Percentiles rank a stretch among this genome's conserved stretches.
phyloP scores from a whole-genome alignment of 2,329 filamentous ascomycete species.

The Diaporthe ilicicola region DNA sequence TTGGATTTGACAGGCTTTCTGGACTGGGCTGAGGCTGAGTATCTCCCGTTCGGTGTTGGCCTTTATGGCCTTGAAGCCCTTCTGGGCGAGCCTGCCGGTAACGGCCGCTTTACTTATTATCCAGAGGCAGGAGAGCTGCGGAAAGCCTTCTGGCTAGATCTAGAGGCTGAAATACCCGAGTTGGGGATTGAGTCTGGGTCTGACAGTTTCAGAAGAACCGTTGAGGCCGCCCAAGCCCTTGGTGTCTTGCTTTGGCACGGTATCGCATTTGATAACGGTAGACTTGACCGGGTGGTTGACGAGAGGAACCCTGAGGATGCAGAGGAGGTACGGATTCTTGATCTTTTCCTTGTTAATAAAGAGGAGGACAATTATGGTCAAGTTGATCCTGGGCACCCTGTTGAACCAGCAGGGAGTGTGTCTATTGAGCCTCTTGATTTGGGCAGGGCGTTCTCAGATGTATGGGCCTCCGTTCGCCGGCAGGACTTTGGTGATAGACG shows the following conservation, averaged over 20 bases:
- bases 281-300: slow-evolving; percentile 65
- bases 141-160: slow-evolving; percentile 57
- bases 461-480: not conserved
- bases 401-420: too few relatives aligned
- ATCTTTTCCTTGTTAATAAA: slow-evolving; percentile 39
- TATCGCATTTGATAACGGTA: slow-evolving; percentile 69
- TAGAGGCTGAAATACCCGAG: slow-evolving; percentile 46
- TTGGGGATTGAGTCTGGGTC: slow-evolving; percentile 35
- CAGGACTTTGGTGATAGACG: not conserved
- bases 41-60: slow-evolving; percentile 65
- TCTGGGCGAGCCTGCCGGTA: slow-evolving; percentile 54
- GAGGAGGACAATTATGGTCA: not conserved
- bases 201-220: slow-evolving; percentile 38
- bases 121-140: slow-evolving; percentile 53
- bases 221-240: slow-evolving; percentile 55
- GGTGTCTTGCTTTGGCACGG: slow-evolving; percentile 71
- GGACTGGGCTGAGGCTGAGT: slow-evolving; percentile 72
- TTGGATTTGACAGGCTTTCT: slow-evolving; percentile 59
- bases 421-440: not conserved
- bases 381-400: not conserved
- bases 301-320: slow-evolving; percentile 52
- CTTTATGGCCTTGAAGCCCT: slow-evolving; percentile 70
- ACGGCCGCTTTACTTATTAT: slow-evolving; percentile 53
- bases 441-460: not conserved
- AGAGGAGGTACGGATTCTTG: slow-evolving; percentile 62